phyloP scores from a whole-genome alignment of 148 eudicot species.

The Camellia granthamiana region DNA sequence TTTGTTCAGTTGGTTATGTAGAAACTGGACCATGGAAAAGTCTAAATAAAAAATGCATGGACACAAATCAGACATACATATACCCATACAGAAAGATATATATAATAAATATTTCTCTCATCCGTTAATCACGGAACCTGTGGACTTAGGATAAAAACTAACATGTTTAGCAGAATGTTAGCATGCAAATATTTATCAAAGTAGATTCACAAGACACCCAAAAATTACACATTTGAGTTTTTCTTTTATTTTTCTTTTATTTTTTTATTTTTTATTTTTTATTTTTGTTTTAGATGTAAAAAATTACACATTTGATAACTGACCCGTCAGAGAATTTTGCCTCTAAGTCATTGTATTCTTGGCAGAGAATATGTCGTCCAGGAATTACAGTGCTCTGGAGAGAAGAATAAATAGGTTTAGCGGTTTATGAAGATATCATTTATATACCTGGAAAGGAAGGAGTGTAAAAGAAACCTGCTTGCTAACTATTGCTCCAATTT shows the following conservation, averaged over 20 bases:
- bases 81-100: background rate
- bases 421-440: background rate
- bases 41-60: background rate
- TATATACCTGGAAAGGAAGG: background rate
- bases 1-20: background rate
- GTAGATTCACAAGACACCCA: background rate
- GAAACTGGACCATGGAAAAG: background rate
- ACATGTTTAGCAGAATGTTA: background rate
- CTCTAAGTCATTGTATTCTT: conserved; percentile 70
- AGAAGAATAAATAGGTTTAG: conserved; percentile 10
- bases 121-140: background rate
- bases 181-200: background rate
- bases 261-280: too few relatives aligned
- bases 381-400: conserved; percentile 76
- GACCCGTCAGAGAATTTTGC: conserved; percentile 75
- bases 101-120: background rate
- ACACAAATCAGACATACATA: background rate
- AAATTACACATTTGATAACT: conserved; percentile 21
- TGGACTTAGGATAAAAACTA: background rate
- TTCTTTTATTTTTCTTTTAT: too few relatives aligned
- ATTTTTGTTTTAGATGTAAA: background rate
- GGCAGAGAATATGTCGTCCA: conserved; percentile 67
- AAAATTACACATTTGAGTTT: background rate
- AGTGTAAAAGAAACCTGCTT: conserved; percentile 55
- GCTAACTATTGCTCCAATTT: conserved; percentile 97